Base-by-base conservation (phyloP, 2,329 filamentous ascomycete species). In the Biscogniauxia marginata region DNA sequence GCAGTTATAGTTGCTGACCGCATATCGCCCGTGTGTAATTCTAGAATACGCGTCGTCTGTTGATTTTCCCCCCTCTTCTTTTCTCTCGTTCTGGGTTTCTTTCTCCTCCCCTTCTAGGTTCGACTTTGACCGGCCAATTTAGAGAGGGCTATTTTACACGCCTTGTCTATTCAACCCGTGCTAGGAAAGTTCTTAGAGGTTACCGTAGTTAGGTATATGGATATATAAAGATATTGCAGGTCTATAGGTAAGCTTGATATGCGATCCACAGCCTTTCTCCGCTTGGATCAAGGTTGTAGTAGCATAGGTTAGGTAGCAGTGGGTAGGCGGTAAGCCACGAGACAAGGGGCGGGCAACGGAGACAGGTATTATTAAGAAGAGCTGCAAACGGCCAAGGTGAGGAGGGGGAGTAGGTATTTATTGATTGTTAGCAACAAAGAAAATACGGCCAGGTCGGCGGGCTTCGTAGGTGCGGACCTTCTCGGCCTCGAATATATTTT, bases 1-100 rank as follows among this genome's bases (percentile, higher is more conserved):
- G 62, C 55, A 53, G 61, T 54, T 48, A 30, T 63, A 44, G 63
- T 51, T 47, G 59, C 59, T 55, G 61, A 63, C 54, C 61, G 61
- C 68, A 67, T 70, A 34, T 54, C 55, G 49, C 43, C 50, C 46
- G 44, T 25, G 49, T 53, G 50, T 51, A 7, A 22, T 19, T 16
- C 16, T 23, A 47, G 22, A 52, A 55, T 53, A 53, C 30, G 53
- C 49, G 52, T 21, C n/a, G 22, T 39, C 23, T 30, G 18, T 39
- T 30, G 7, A 11, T 39, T 34, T 39, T 39, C 9, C 30, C 24
- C 11, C 11, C 24, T 25, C 24, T 25, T 25, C 30, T 39, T 39
- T 11, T 16, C 9, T 16, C 11, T 7, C 16, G n/a, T n/a, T n/a
- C n/a, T n/a, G n/a, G n/a, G n/a, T 34, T 39, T 16, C 9, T 11